Evolutionary conservation across 2,329 filamentous ascomycete species (phyloP).

Genomic region (Aspergillus chevalieri): DNA sequence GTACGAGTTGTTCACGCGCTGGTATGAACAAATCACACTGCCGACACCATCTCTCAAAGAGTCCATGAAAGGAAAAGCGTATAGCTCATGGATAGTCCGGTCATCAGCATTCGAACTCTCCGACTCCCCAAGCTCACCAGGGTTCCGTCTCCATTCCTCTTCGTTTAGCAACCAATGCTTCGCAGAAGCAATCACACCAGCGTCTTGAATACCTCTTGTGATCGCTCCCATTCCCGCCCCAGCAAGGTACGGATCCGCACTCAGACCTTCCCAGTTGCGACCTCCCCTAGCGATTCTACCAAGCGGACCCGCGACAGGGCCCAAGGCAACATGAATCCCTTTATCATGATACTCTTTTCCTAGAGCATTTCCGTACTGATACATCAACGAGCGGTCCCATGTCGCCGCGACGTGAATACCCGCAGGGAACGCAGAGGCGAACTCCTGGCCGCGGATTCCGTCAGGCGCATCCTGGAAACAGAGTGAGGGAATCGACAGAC

Average conservation of each 20-base stretch:
- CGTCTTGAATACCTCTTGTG: slow-evolving; percentile 52
- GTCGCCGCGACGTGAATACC: slow-evolving; percentile 63
- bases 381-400: slow-evolving; percentile 53
- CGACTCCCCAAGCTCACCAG: neutral
- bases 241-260: slow-evolving; percentile 40
- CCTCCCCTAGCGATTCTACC: slow-evolving; percentile 25
- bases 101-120: slow-evolving; percentile 56
- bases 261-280: slow-evolving; percentile 39
- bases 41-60: slow-evolving; percentile 61
- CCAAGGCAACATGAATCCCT: slow-evolving; percentile 39
- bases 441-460: slow-evolving; percentile 63
- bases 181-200: slow-evolving; percentile 32
- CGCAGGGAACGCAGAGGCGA: slow-evolving; percentile 66
- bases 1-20: slow-evolving; percentile 43
- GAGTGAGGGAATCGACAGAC: slow-evolving; percentile 23
- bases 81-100: slow-evolving; percentile 68
- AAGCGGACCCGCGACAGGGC: slow-evolving; percentile 38
- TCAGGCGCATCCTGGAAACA: slow-evolving; percentile 26
- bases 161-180: slow-evolving; percentile 57
- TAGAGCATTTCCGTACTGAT: slow-evolving; percentile 49
- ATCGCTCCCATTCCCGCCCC: slow-evolving; percentile 40
- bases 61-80: slow-evolving; percentile 72
- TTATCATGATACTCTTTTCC: slow-evolving; percentile 44
- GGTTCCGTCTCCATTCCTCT: slow-evolving; percentile 35
- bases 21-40: slow-evolving; percentile 44